Percentiles rank a stretch among this genome's conserved stretches.
phyloP scores from a whole-genome alignment of 768 basidiomycete species.

The Pulveroboletus frians region DNA sequence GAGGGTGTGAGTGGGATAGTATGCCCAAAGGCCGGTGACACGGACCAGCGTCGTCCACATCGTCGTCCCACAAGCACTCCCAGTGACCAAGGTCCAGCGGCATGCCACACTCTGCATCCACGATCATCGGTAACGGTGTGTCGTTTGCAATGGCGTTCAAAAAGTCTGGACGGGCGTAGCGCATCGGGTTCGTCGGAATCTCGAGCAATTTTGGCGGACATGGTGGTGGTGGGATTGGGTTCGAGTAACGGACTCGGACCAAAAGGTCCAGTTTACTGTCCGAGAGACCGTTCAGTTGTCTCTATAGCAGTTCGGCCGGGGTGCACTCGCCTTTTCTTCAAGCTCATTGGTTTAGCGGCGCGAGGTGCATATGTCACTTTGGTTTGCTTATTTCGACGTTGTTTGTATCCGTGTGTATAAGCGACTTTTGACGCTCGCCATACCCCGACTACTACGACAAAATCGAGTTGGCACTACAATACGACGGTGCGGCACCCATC shows the following conservation, averaged over 20 bases:
- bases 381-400: conserved; percentile 10
- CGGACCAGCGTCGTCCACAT: conserved; percentile 61
- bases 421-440: too few species aligned
- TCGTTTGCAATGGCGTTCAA: conserved; percentile 76
- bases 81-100: conserved; percentile 83
- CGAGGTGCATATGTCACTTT: not conserved
- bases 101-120: conserved; percentile 97
- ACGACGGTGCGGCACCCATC: too few species aligned
- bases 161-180: conserved; percentile 84
- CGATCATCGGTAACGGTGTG: conserved; percentile 87
- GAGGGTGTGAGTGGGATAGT: not conserved
- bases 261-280: conserved; percentile 81
- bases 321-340: conserved; percentile 48
- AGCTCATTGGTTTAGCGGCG: conserved; percentile 37
- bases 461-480: too few species aligned
- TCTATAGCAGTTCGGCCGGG: not conserved
- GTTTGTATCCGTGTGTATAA: conserved; percentile 6
- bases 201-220: conserved; percentile 94
- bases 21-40: conserved; percentile 15
- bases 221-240: conserved; percentile 92
- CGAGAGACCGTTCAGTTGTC: conserved; percentile 10
- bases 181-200: conserved; percentile 83
- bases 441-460: too few species aligned
- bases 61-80: conserved; percentile 81
- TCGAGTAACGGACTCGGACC: conserved; percentile 88